Percentiles rank a stretch among this genome's conserved stretches.
These are phyloP conservation scores for Porcisia deanei DNA, from an alignment of 208 protist genomes.

Conservation along the genomic window DNA sequence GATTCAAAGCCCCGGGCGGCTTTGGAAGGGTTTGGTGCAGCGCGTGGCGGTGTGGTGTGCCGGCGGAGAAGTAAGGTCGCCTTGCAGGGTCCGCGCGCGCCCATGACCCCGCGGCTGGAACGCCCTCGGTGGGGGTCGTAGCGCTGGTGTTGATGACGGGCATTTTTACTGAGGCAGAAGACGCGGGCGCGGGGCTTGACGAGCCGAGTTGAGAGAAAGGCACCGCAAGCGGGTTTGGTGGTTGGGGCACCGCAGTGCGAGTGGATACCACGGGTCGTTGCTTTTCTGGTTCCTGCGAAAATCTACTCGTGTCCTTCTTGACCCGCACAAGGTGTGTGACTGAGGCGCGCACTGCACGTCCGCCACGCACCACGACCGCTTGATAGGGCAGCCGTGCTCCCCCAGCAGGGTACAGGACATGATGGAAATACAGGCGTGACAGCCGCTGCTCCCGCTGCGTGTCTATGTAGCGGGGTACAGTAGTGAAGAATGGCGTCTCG, in stretches of 20 bases:
- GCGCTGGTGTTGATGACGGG: background rate
- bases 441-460: conserved; percentile 55
- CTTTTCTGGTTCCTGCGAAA: background rate
- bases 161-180: background rate
- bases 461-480: conserved; percentile 69
- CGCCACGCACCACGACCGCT: conserved; percentile 66
- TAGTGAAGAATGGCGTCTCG: conserved; percentile 52
- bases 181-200: background rate
- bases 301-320: background rate
- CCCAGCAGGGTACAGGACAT: conserved; percentile 73
- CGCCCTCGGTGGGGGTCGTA: conserved; percentile 1
- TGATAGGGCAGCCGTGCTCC: conserved; percentile 70
- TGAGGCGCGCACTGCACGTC: conserved; percentile 41
- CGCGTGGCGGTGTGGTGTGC: background rate
- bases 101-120: conserved; percentile 25
- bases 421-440: conserved; percentile 80
- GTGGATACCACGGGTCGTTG: background rate
- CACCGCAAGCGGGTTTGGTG: conserved; percentile 36
- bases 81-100: conserved; percentile 29
- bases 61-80: conserved; percentile 27
- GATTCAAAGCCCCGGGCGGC: background rate
- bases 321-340: conserved; percentile 10
- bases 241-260: background rate
- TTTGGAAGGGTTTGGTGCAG: background rate
- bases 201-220: conserved; percentile 27